Evolutionary conservation across 208 protist species (phyloP).

Genomic region (Wallacemonas collosoma): DNA sequence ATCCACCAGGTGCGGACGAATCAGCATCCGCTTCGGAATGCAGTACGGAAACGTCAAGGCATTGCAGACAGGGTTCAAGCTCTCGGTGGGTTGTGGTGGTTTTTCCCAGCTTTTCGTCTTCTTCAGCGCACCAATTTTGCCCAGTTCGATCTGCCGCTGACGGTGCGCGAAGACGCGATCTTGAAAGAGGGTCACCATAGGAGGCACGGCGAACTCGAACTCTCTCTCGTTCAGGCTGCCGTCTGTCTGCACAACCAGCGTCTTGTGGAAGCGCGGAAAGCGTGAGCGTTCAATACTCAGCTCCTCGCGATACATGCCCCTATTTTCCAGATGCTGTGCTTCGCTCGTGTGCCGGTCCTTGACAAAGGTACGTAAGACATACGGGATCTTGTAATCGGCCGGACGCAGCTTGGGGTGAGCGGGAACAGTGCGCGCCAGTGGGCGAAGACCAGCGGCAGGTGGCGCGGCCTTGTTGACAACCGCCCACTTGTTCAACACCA

Average conservation of each 20-base stretch:
- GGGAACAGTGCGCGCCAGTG: conserved; percentile 54
- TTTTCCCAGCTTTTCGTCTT: conserved; percentile 76
- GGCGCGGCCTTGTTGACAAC: conserved; percentile 79
- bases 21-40: conserved; percentile 73
- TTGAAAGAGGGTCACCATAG: conserved; percentile 81
- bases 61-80: conserved; percentile 78
- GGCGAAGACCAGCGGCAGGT: conserved; percentile 63
- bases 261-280: conserved; percentile 83
- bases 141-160: conserved; percentile 81
- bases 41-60: conserved; percentile 87
- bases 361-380: conserved; percentile 84
- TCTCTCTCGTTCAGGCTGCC: conserved; percentile 87
- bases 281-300: conserved; percentile 82
- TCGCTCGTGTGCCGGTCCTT: conserved; percentile 85
- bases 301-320: conserved; percentile 91
- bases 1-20: conserved; percentile 56
- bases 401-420: conserved; percentile 67
- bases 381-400: conserved; percentile 85
- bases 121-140: conserved; percentile 80
- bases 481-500: conserved; percentile 92
- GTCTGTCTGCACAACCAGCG: conserved; percentile 84
- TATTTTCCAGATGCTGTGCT: conserved; percentile 90
- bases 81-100: conserved; percentile 37
- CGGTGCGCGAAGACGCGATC: conserved; percentile 80
- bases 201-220: conserved; percentile 88